Base-by-base conservation (phyloP, 1,139 yeast species). In the Kurtzmaniella quercitrusa region DNA sequence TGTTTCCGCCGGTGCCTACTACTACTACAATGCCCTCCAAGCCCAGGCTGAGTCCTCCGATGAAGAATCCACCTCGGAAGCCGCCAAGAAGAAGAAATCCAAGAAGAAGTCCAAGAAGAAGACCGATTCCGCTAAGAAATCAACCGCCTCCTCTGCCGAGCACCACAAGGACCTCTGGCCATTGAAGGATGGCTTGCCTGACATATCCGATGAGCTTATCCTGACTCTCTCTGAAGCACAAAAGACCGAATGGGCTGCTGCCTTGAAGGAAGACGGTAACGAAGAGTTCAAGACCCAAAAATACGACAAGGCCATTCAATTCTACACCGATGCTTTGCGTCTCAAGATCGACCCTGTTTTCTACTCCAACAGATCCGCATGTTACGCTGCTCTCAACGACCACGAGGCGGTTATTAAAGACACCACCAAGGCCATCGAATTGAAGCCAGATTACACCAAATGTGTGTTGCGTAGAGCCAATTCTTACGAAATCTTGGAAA, bases 321-420 rank as follows among this genome's bases (percentile, higher is more conserved):
- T 75, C 63, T 93, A 93, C 69, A 64, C 87, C 39, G 80, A 79
- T 48, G 98, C 98, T 12, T 73, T 94, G 55, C 64, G 74, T 48
- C 75, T 89, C 59, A 82, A 82, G 59, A 67, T 74, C 51, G 97
- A 93, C 63, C 91, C 97, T 14, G 86, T 91, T 38, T 93, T 79
- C 68, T 91, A 85, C 69, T 89, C 97, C 49, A 91, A 91, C 72
- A 80, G 96, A 67, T 90, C 97, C 21, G 98, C 98, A 16, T 93
- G 97, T 68, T 88, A 87, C 66, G 86, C 90, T 45, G 88, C 95
- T 16, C 73, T 87, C 53, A 79, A 82, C 48, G 80, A 90, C 51
- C 82, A 79, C 59, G 88, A 86, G 55, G 83, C 88, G 59, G 96
- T 90, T 39, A 77, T 94, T 52, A 87, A 82, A 54, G 96, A 89